A percentile compares a stretch with the other conserved stretches of the same genome.
phyloP scores from a whole-genome alignment of 73 alveolate genomes.

The Paraurostyla sp. region DNA sequence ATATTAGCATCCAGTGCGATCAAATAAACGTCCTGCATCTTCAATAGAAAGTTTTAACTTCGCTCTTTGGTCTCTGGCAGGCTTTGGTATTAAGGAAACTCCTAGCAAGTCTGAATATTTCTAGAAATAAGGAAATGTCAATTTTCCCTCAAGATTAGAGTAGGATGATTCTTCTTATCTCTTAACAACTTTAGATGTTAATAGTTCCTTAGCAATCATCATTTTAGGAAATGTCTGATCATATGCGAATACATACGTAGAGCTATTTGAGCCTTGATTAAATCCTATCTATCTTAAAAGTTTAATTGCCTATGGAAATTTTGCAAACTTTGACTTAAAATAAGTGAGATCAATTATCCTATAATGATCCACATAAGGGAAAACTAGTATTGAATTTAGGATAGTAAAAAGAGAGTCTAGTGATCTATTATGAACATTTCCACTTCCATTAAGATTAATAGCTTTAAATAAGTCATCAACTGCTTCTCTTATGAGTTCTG shows the following conservation, averaged over 20 bases:
- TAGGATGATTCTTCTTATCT: not conserved
- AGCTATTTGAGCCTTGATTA: constrained; percentile 29
- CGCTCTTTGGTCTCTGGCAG: constrained; percentile 17
- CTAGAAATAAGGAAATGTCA: constrained; percentile 34
- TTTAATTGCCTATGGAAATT: constrained; percentile 38
- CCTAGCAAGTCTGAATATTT: constrained; percentile 32
- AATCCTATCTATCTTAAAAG: constrained; percentile 55
- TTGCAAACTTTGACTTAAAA: constrained; percentile 49
- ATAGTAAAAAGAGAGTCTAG: constrained; percentile 51
- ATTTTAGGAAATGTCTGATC: constrained; percentile 48
- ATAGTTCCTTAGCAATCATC: constrained; percentile 40
- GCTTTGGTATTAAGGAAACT: not conserved
- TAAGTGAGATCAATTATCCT: constrained; percentile 60
- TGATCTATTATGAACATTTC: not conserved
- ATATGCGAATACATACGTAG: constrained; percentile 41
- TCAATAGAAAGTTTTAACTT: constrained; percentile 21
- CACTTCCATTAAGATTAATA: not conserved
- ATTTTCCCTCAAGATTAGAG: not conserved
- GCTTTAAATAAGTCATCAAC: constrained; percentile 53
- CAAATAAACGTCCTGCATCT: not conserved
- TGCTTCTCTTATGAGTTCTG: constrained; percentile 14
- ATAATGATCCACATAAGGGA: constrained; percentile 68
- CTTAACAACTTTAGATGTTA: not conserved
- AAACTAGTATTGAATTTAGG: constrained; percentile 34
- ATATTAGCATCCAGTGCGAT: not conserved